These are phyloP conservation scores for Curvularia hawaiiensis DNA, from an alignment of 2,329 filamentous ascomycete genomes.

Conservation along the genomic window DNA sequence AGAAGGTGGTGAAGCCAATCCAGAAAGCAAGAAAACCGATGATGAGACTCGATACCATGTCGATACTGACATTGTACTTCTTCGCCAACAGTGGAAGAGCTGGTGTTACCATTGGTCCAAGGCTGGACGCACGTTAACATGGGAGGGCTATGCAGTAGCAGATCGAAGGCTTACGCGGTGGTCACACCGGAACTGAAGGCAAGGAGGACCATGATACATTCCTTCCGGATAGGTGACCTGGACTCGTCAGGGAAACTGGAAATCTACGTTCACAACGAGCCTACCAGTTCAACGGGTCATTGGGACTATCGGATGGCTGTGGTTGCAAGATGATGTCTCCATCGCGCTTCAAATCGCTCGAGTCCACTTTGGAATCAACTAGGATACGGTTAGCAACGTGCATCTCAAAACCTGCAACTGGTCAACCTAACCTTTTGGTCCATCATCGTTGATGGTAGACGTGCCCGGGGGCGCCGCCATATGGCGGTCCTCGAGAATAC, in stretches of 20 bases:
- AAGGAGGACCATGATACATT: constrained; percentile 41
- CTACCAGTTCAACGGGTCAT: constrained; percentile 71
- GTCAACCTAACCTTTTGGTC: constrained; percentile 10
- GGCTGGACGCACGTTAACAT: constrained; percentile 27
- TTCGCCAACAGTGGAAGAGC: constrained; percentile 43
- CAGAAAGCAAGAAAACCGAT: constrained; percentile 47
- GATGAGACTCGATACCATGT: constrained; percentile 47
- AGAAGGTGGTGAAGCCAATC: constrained; percentile 51
- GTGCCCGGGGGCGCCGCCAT: constrained; percentile 43
- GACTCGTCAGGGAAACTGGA: background rate
- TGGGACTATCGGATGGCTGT: constrained; percentile 88
- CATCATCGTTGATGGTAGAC: constrained; percentile 31
- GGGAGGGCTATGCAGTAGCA: background rate
- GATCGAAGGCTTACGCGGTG: constrained; percentile 26
- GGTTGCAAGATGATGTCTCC: constrained; percentile 82
- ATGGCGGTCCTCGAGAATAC: constrained; percentile 36
- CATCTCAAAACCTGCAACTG: background rate
- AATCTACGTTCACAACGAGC: constrained; percentile 2
- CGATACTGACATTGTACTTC: constrained; percentile 47
- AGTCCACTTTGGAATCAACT: constrained; percentile 27
- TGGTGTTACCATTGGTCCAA: constrained; percentile 51
- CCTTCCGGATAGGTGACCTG: constrained; percentile 33
- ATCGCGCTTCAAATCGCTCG: constrained; percentile 44
- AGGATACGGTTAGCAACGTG: background rate
- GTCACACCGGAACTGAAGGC: constrained; percentile 44